phyloP scores from a whole-genome alignment of 176 grass and related monocot genomes.

The Calamus simplicifolius region DNA sequence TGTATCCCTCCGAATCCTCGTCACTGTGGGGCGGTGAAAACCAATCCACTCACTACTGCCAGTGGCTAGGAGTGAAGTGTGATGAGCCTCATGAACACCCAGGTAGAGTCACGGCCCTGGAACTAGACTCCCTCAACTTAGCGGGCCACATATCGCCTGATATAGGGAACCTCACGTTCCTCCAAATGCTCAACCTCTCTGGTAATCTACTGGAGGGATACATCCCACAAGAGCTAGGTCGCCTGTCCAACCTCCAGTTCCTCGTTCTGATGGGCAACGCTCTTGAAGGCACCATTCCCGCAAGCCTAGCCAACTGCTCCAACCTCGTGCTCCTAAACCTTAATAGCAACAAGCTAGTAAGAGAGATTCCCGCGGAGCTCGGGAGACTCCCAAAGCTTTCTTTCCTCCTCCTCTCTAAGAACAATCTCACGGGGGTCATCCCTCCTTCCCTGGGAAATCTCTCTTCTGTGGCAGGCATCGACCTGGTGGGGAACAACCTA shows the following conservation, averaged over 20 bases:
- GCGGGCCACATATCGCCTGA: neutral
- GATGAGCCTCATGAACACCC: no score
- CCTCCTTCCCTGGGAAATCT: neutral
- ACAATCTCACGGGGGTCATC: neutral
- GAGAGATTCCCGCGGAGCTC: neutral
- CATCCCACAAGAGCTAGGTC: neutral
- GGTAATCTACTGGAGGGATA: neutral
- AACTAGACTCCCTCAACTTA: constrained; percentile 1
- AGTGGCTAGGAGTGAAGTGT: no score
- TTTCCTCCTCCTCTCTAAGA: neutral
- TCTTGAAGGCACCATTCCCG: neutral
- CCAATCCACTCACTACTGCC: no score
- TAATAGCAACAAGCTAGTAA: neutral
- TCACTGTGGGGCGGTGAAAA: no score
- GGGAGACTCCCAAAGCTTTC: neutral
- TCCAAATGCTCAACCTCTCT: neutral
- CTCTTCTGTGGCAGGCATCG: neutral
- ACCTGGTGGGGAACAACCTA: neutral
- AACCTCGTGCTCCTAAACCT: neutral
- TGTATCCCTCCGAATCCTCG: no score
- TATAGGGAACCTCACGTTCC: neutral
- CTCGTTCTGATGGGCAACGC: neutral
- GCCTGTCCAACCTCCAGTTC: no score
- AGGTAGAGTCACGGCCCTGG: neutral
- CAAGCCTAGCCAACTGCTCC: neutral